Evolutionary conservation across 2,329 filamentous ascomycete genomes (phyloP), one percentile per base, ranked within the genome.

Genomic region (Ceratocystis huliohia): DNA sequence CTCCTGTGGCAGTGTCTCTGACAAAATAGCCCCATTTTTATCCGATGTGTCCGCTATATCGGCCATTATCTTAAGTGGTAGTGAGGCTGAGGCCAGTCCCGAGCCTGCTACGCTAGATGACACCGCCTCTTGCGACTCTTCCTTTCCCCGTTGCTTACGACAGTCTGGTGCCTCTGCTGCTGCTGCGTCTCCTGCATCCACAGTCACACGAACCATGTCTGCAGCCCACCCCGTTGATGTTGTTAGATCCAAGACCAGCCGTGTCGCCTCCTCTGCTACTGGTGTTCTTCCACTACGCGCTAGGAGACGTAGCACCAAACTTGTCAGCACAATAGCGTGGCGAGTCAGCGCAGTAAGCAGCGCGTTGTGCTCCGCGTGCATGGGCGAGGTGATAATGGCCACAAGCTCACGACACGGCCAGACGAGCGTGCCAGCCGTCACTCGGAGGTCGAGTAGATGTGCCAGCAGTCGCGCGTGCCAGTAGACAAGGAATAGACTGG

Each of bases 381-480:
- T 5, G 5, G 15, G 59, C 30, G 28, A 25, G 6, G 37, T 22
- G 44, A 66, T 5, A 15, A 66, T 30, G 17, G 30, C n/a, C 8
- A 64, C 48, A 7, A 57, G 30, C 20, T 66, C 61, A 6, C 61
- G 37, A 22, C 65, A 64, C 20, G 50, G 48, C 48, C 48, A 46
- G 8, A 66, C 6, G 5, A 66, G 48, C 4, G 46, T 20, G 30
- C 20, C 33, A 10, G 37, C 25, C 22, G 50, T n/a, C 17, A 46
- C 78, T 10, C 78, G 79, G 1, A 83, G 80, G 46, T 81, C 82
- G 65, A 86, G 77, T 1, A 88, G 78, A 64, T 85, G 83, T 8
- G 84, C 79, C 20, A 90, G 77, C 7, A 89, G 78, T 68, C 85
- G 83, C 70, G 83, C 80, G 73, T 89, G 86, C 82, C 87, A 88